Conservation (phyloP, 768 basidiomycete species). For the Pulveroboletus ravenelii region DNA sequence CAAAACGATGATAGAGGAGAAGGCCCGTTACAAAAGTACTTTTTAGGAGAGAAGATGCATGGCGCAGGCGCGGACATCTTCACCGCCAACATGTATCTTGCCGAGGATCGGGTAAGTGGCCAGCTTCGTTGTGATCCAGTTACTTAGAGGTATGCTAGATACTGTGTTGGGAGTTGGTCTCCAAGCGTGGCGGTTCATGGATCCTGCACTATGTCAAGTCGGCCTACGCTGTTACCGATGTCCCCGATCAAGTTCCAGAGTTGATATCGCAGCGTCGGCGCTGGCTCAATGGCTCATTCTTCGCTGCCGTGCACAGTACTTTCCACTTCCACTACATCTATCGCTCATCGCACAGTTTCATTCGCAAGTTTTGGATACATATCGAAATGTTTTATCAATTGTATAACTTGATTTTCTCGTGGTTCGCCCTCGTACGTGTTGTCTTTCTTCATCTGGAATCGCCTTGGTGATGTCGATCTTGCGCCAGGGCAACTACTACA, state of each 20-base stretch:
- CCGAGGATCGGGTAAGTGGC: constrained; percentile 69
- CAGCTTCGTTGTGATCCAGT: background rate
- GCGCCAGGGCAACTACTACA: constrained; percentile 80
- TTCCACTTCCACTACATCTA: constrained; percentile 96
- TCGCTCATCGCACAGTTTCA: constrained; percentile 75
- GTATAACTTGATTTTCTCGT: constrained; percentile 89
- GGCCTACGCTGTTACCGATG: constrained; percentile 88
- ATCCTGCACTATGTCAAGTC: constrained; percentile 95
- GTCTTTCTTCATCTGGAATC: background rate
- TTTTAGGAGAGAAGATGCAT: constrained; percentile 94
- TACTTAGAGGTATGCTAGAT: constrained; percentile 47
- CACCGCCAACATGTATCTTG: constrained; percentile 95
- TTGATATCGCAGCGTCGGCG: constrained; percentile 91
- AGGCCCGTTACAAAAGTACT: constrained; percentile 93
- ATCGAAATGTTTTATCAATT: constrained; percentile 88
- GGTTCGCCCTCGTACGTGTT: constrained; percentile 71
- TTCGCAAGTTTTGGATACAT: constrained; percentile 92
- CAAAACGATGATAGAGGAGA: constrained; percentile 81
- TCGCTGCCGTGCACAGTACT: constrained; percentile 89
- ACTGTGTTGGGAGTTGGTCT: constrained; percentile 95
- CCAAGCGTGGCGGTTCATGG: constrained; percentile 89
- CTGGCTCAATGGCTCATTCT: constrained; percentile 98
- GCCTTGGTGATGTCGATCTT: background rate
- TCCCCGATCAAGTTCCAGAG: constrained; percentile 93
- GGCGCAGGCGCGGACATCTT: constrained; percentile 86